Percentiles rank a stretch among this genome's conserved stretches.
Conservation (phyloP, 257 asterid genomes). For the Galeopsis tetrahit region DNA sequence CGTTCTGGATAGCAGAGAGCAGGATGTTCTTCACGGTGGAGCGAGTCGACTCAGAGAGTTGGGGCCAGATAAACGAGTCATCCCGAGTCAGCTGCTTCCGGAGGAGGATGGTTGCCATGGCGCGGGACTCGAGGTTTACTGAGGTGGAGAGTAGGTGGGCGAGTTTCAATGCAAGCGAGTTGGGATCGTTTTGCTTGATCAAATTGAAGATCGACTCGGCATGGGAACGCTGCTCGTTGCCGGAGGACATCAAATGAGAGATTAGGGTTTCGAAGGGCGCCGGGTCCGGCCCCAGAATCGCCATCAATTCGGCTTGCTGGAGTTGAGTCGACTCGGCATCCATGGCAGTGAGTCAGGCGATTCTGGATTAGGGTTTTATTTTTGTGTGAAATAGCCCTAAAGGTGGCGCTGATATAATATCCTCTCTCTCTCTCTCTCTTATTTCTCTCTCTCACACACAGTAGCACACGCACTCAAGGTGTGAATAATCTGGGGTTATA, state of each 20-base stretch:
- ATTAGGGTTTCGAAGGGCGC: conserved; percentile 80
- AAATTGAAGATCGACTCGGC: conserved; percentile 86
- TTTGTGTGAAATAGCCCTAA: conserved; percentile 15
- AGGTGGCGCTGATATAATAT: conserved; percentile 37
- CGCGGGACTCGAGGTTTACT: conserved; percentile 66
- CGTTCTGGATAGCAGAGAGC: conserved; percentile 64
- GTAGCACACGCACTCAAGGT: conserved; percentile 35
- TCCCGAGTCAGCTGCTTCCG: conserved; percentile 82
- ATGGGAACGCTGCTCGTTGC: conserved; percentile 86
- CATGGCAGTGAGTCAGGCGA: conserved; percentile 48
- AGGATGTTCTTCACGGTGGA: conserved; percentile 62
- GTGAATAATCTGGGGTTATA: neutral
- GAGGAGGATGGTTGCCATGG: conserved; percentile 84
- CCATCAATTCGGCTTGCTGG: conserved; percentile 78
- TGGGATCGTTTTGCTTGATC: conserved; percentile 84
- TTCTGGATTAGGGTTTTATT: conserved; percentile 56
- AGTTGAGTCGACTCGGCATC: conserved; percentile 79
- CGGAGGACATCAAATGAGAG: conserved; percentile 82
- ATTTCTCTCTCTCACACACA: conserved; percentile 41
- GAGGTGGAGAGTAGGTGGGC: conserved; percentile 69
- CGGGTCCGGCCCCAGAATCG: conserved; percentile 79
- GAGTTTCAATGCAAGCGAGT: conserved; percentile 73
- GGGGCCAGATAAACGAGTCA: conserved; percentile 84
- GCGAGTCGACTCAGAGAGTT: conserved; percentile 60
- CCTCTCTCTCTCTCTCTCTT: neutral